Conservation (phyloP, 495 filamentous ascomycete species). For the Pseudomonodictys pantanalensis region DNA sequence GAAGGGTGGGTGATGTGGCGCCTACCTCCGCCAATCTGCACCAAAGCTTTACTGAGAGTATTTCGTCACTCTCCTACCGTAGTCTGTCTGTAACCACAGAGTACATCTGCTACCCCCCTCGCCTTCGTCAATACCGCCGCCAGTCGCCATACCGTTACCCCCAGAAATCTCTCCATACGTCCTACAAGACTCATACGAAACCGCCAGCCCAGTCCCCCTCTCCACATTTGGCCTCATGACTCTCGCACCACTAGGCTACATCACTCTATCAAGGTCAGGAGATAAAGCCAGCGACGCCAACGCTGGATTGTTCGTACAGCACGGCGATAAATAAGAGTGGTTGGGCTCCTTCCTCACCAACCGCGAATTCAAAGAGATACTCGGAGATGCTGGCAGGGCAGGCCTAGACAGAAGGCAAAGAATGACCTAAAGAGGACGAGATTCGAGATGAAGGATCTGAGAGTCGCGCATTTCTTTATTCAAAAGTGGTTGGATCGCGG, state of each 20-base stretch:
- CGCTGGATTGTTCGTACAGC: constrained; percentile 5
- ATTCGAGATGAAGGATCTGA: constrained; percentile 12
- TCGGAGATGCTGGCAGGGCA: constrained; percentile 10
- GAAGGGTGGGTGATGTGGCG: constrained; percentile 39
- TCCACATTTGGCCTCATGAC: constrained; percentile 44
- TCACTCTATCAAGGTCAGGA: constrained; percentile 51
- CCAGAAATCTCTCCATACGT: background rate
- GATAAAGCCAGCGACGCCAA: constrained; percentile 43
- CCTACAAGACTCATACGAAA: constrained; percentile 36
- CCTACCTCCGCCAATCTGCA: constrained; percentile 13
- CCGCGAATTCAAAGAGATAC: constrained; percentile 2
- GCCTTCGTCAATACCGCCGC: no score
- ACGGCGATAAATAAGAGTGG: constrained; percentile 19
- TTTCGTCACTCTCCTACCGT: constrained; percentile 35
- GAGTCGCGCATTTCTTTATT: constrained; percentile 13
- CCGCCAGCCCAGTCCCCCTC: constrained; percentile 21
- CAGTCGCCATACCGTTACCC: background rate
- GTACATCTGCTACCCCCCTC: no score
- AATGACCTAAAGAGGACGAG: constrained; percentile 12
- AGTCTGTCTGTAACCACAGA: constrained; percentile 29
- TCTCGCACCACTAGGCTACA: constrained; percentile 47
- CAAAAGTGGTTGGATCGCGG: constrained; percentile 17
- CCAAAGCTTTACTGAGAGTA: constrained; percentile 34
- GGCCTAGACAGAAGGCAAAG: no score
- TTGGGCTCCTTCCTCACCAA: constrained; percentile 4